Evolutionary conservation across 768 basidiomycete genomes (phyloP).

Genomic region (Solioccasus polychromus): DNA sequence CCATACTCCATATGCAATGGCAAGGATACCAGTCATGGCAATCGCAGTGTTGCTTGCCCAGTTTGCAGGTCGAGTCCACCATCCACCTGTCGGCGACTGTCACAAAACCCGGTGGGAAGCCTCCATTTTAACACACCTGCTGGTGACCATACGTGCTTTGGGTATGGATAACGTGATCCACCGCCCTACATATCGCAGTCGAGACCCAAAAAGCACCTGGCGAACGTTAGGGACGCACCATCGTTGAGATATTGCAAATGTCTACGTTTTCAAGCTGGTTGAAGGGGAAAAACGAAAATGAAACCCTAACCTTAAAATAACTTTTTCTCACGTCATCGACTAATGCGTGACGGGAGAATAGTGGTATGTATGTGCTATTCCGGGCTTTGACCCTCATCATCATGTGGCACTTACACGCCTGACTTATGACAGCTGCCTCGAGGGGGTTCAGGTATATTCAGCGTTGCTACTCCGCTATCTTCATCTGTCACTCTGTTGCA

Average conservation of each 20-base stretch:
- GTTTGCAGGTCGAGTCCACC: conserved; percentile 91
- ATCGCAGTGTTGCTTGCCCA: conserved; percentile 87
- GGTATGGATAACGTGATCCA: conserved; percentile 86
- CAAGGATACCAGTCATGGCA: conserved; percentile 62
- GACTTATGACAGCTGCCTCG: too few species aligned
- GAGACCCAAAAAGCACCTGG: background rate
- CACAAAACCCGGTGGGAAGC: background rate
- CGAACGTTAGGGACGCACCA: conserved; percentile 7
- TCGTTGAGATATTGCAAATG: conserved; percentile 3
- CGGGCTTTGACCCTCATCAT: too few species aligned
- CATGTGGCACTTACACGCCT: too few species aligned
- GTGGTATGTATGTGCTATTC: too few species aligned
- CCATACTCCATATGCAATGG: conserved; percentile 67
- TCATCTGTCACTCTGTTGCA: too few species aligned
- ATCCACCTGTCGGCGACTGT: conserved; percentile 62
- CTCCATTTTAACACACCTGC: conserved; percentile 50
- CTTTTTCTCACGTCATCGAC: too few species aligned
- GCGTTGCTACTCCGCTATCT: background rate
- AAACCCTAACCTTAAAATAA: conserved; percentile 15
- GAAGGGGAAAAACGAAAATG: conserved; percentile 1
- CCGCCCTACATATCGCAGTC: conserved; percentile 54
- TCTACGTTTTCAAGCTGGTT: background rate
- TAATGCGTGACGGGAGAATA: too few species aligned
- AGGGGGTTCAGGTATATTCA: background rate
- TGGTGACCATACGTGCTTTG: conserved; percentile 94